Base-by-base conservation (phyloP, 176 grass and related monocot genomes). In the Thinopyrum elongatum region DNA sequence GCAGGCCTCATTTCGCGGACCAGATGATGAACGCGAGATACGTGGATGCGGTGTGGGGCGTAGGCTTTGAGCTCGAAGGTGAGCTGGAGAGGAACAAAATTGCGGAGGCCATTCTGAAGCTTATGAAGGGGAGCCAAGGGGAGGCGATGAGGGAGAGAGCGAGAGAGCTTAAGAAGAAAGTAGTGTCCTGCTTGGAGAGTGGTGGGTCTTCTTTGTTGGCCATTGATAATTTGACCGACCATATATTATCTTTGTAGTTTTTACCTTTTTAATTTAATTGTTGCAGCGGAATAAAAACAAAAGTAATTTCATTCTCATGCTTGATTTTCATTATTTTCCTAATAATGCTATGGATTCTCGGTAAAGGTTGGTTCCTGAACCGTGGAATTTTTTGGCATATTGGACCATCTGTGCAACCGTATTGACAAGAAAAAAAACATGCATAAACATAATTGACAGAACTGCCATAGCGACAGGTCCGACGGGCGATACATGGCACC, bases 21-120 rank as follows among this genome's bases (percentile, higher is more conserved):
- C 90, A 92, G 66, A 85, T 78, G 77, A 83, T 79, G 1, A 92
- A 88, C 17, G 33, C 82, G 7, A 72, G 86, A 33, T 92, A 86
- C 21, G 83, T 76, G 26, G 51, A 60, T 0, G 15, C 64, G 3
- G 77, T 63, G 12, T 88, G 90, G 90, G 25, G 38, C 1, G 44
- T 34, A 4, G 90, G 83, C 4, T 11, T 87, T 19, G 17, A 21
- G 23, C 70, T 87, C 16, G 70, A 31, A 22, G 85, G 78, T 7
- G 29, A 65, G n/a, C 29, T 87, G 3, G 78, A 38, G 41, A 87
- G 61, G 10, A 35, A 73, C 5, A 65, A 30, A 72, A 42, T 91
- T 30, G 53, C 64, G 64, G 47, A 35, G 4, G 69, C 77, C 11
- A 69, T 85, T 0, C 8, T 13, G 1, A 29, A 28, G 4, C 11